phyloP scores from a whole-genome alignment of 257 asterid genomes.

The Salvia splendens region DNA sequence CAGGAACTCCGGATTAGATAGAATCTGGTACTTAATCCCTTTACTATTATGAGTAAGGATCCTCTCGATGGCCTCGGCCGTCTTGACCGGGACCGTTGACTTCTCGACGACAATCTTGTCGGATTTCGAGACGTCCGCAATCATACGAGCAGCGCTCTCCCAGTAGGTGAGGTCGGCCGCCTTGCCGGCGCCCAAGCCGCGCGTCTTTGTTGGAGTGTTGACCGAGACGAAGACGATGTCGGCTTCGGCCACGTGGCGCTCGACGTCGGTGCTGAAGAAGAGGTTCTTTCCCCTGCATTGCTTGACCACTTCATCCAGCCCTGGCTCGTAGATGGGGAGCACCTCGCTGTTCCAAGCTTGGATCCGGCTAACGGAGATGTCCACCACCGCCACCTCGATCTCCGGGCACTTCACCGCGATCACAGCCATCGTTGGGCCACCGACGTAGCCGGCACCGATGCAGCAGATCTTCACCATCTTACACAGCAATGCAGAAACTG shows the following conservation, averaged over 20 bases:
- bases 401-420: slow-evolving; percentile 89
- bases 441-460: slow-evolving; percentile 95
- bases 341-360: slow-evolving; percentile 85
- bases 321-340: slow-evolving; percentile 96
- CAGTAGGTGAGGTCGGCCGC: slow-evolving; percentile 95
- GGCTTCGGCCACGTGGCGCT: slow-evolving; percentile 83
- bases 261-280: slow-evolving; percentile 92
- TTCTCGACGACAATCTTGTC: slow-evolving; percentile 94
- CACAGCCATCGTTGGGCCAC: slow-evolving; percentile 99
- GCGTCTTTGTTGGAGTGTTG: slow-evolving; percentile 91
- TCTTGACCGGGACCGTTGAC: slow-evolving; percentile 92
- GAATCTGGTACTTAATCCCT: slow-evolving; percentile 82
- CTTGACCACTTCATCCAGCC: slow-evolving; percentile 93
- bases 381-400: slow-evolving; percentile 82
- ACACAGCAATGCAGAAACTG: neutral
- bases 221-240: slow-evolving; percentile 94
- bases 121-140: slow-evolving; percentile 93
- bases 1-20: slow-evolving; percentile 88
- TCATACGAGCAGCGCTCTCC: slow-evolving; percentile 99
- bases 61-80: slow-evolving; percentile 93
- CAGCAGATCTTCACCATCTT: slow-evolving; percentile 98
- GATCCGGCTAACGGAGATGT: slow-evolving; percentile 81
- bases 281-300: slow-evolving; percentile 91
- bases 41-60: slow-evolving; percentile 87
- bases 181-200: slow-evolving; percentile 98